Base-by-base conservation (phyloP, 768 basidiomycete genomes). In the Lactifluus pinguis region DNA sequence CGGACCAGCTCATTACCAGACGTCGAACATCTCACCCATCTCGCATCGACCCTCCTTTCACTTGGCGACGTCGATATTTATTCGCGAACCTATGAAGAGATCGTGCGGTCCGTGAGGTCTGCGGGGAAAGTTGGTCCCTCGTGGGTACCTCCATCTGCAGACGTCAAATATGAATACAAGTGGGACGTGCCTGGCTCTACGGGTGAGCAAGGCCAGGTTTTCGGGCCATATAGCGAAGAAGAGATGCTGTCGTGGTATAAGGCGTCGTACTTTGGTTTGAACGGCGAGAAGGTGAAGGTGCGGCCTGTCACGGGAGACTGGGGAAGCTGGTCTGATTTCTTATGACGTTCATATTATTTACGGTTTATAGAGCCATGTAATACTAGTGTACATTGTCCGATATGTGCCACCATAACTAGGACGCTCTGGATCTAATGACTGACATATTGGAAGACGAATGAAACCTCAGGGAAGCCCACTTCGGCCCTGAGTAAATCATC, bases 391-490 rank as follows among this genome's bases (percentile, higher is more conserved):
- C 62, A 62, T 15, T 53, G 56, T 62, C 51, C 30, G 49, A 34
- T 55, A 49, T 55, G 53, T 19, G 49, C 30, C 32, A 36, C 6
- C 47, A 53, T 62, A 64, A 57, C 55, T 49, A 47, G 39, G 36
- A 51, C 11, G 6, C 49, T 25, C 21, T 15, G 32, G 38, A 49
- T 42, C 68, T 81, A 92, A 71, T 93, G 91, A 72, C 91, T 93
- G 71, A 93, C 86, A 71, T 94, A 97, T 71, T 98, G 95, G 77
- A 95, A 98, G 47, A 95, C 94, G 68, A 92, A 95, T 0, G 94
- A 95, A 51, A 98, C 87, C 64, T 93, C 88, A 5, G 85, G 82
- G 47, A 83, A 66, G 10, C 89, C 92, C 44, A 86, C 81, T 72
- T 99, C 97, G 3, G 92, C 92, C 30, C 97, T 82, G 38, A 99